A percentile compares a stretch with the other conserved stretches of the same genome.
Conservation (phyloP, 768 basidiomycete species). For the Serendipita sp. region DNA sequence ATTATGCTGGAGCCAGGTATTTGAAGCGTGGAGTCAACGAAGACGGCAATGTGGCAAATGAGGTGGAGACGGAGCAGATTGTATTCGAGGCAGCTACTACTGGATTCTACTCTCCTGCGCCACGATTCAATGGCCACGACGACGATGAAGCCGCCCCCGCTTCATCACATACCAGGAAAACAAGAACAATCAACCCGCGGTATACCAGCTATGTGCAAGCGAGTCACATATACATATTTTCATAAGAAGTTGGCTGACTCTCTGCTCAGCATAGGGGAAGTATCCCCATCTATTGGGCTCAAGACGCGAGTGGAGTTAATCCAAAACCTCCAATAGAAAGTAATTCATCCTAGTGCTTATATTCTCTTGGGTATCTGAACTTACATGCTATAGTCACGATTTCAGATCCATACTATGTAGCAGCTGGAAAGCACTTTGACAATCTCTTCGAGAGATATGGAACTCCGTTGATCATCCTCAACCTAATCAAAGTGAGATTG, state of each 20-base stretch:
- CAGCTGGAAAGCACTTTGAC: constrained; percentile 87
- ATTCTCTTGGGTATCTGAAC: constrained; percentile 8
- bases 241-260: neutral
- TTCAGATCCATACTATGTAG: constrained; percentile 87
- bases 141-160: constrained; percentile 22
- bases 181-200: constrained; percentile 46
- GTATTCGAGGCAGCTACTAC: constrained; percentile 82
- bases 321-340: constrained; percentile 93
- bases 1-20: constrained; percentile 92
- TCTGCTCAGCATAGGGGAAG: constrained; percentile 72
- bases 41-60: constrained; percentile 94
- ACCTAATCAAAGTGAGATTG: constrained; percentile 72
- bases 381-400: constrained; percentile 49
- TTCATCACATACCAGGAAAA: neutral
- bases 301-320: constrained; percentile 80
- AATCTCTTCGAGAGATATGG: constrained; percentile 83
- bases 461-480: constrained; percentile 75
- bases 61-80: constrained; percentile 98
- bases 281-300: constrained; percentile 94
- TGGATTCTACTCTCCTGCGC: constrained; percentile 63
- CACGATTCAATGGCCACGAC: constrained; percentile 21
- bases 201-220: constrained; percentile 95
- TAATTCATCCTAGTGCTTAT: constrained; percentile 27
- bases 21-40: constrained; percentile 89
- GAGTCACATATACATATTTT: constrained; percentile 9